These are phyloP conservation scores for Mycena capillaripes DNA, from an alignment of 768 basidiomycete genomes.

Conservation along the genomic window DNA sequence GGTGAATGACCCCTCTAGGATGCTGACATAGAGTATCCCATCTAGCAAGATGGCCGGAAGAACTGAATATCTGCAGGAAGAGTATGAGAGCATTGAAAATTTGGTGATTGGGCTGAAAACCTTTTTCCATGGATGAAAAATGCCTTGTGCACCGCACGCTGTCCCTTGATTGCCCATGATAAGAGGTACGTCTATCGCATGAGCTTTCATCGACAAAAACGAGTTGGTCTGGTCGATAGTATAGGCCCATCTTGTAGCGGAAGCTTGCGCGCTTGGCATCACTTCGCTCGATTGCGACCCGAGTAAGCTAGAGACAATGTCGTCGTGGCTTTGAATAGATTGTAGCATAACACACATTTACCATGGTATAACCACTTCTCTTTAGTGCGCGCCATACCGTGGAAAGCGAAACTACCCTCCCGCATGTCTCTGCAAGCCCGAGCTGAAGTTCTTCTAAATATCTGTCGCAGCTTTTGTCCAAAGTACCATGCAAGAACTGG, in stretches of 20 bases:
- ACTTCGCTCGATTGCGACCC: constrained; percentile 29
- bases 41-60: no score
- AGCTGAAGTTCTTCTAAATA: constrained; percentile 46
- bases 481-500: constrained; percentile 16
- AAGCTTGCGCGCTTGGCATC: constrained; percentile 11
- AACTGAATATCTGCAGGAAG: no score
- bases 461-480: constrained; percentile 41
- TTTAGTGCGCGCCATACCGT: constrained; percentile 44
- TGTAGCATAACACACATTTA: constrained; percentile 39
- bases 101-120: no score
- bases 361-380: constrained; percentile 41
- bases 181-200: no score
- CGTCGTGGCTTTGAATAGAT: not conserved
- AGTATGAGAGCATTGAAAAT: no score
- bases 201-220: constrained; percentile 45
- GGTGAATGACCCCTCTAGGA: no score
- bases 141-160: no score
- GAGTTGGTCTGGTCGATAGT: constrained; percentile 35
- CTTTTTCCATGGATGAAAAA: no score
- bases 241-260: constrained; percentile 12
- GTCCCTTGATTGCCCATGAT: no score
- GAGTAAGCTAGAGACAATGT: constrained; percentile 29
- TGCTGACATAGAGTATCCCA: no score
- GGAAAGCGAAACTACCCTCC: constrained; percentile 34
- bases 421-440: constrained; percentile 35